These are phyloP conservation scores for Lanmaoa rubissima DNA, from an alignment of 768 basidiomycete genomes.

Conservation along the genomic window DNA sequence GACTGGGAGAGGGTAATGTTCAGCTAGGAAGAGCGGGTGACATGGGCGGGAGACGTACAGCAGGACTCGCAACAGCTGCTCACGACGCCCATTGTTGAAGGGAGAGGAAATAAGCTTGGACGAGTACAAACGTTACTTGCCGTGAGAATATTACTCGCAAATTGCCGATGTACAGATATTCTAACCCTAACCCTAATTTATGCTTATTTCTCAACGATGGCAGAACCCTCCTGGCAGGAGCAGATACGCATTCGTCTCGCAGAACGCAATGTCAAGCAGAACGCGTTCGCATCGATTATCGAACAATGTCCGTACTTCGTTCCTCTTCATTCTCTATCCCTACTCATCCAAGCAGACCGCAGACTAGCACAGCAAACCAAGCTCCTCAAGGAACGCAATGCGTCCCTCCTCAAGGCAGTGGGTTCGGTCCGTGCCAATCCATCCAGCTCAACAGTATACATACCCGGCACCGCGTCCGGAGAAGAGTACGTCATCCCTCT, in stretches of 20 bases:
- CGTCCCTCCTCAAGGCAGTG: constrained; percentile 81
- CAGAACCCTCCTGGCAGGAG: constrained; percentile 85
- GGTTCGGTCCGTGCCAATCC: constrained; percentile 65
- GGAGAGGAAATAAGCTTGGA: not conserved
- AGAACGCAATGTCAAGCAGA: constrained; percentile 80
- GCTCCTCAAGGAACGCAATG: constrained; percentile 89
- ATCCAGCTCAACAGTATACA: constrained; percentile 59
- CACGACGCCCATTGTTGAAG: constrained; percentile 62
- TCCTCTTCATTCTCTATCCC: not conserved
- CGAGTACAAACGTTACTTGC: constrained; percentile 15
- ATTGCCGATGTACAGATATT: constrained; percentile 11
- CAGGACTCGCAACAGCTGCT: constrained; percentile 83
- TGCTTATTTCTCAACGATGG: constrained; percentile 47
- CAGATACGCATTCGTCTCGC: constrained; percentile 72
- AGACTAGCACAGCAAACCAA: constrained; percentile 91
- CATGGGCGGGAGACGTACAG: constrained; percentile 47
- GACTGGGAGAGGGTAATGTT: constrained; percentile 46
- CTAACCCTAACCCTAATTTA: constrained; percentile 29
- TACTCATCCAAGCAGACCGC: constrained; percentile 57
- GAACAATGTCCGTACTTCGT: constrained; percentile 74
- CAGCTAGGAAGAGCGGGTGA: not conserved
- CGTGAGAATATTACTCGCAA: constrained; percentile 27
- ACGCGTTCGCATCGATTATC: constrained; percentile 79
- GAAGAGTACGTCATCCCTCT: constrained; percentile 61
- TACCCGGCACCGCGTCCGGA: constrained; percentile 47